Base-by-base conservation (phyloP, 2,329 filamentous ascomycete species). In the Calonectria pseudoreteaudii region DNA sequence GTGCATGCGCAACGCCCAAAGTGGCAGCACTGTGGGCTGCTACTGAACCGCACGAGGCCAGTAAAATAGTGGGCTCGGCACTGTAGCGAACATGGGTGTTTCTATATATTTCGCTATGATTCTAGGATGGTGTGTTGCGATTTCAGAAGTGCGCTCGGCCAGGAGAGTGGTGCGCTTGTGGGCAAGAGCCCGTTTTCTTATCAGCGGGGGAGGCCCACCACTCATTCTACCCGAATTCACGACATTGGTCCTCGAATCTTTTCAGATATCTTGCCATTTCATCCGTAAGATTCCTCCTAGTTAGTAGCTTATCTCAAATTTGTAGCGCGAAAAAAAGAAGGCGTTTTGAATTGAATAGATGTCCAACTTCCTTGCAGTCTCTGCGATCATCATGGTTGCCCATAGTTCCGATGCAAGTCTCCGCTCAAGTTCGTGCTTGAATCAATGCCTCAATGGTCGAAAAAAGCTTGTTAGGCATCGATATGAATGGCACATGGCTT, bases 401-500 rank as follows among this genome's bases (percentile, higher is more conserved):
- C n/a, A 18, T 18, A 44, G 18, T n/a, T 44, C 41, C 18, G 18
- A 44, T 44, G 41, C 18, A 44, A 18, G 28, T 56, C 28, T 30
- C 16, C 18, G 53, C 72, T 62, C n/a, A 11, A 16, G 3, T 10
- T 31, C n/a, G 23, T 18, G 38, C 16, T n/a, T 47, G 9, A 10
- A 68, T 58, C 11, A 69, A 28, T 8, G 1, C 14, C 44, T 69
- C 44, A 16, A 64, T 38, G 8, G 31, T 23, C 7, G 26, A n/a
- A 11, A 64, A 11, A 4, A 69, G 7, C 16, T n/a, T 34, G 10
- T 64, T 18, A 2, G 67, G 67, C 23, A 69, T 49, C 0, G 67
- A 64, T 16, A 69, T 10, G 47, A 62, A 69, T 6, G 67, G 67
- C 11, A 49, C 53, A 30, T 69, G 67, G 53, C 56, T 38, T 14